These are phyloP conservation scores for Canavalia ensiformis DNA, from an alignment of 306 rosid species.

Conservation along the genomic window DNA sequence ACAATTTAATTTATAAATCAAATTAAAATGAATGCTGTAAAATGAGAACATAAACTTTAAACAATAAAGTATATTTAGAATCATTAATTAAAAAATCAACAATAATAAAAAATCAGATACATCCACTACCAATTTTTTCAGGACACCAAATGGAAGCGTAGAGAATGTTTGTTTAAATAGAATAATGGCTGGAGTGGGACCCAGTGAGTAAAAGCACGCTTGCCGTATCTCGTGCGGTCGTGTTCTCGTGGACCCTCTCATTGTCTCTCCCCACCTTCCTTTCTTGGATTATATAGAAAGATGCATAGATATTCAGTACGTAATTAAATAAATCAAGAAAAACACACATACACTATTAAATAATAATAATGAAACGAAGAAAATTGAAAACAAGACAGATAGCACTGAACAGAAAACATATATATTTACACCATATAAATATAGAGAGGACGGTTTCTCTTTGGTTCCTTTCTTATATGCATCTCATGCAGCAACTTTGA, in stretches of 20 bases:
- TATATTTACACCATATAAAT: background rate
- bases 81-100: too few relatives aligned
- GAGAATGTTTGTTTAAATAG: background rate
- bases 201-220: conserved; percentile 43
- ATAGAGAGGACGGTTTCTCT: background rate
- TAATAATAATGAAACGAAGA: background rate
- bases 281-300: conserved; percentile 1
- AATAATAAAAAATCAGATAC: too few relatives aligned
- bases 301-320: background rate
- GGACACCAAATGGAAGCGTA: too few relatives aligned
- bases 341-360: too few relatives aligned
- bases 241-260: conserved; percentile 25
- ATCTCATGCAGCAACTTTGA: conserved; percentile 49
- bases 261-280: conserved; percentile 37
- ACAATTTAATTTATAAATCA: background rate
- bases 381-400: conserved; percentile 21
- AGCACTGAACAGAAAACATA: conserved; percentile 33
- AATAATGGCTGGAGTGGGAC: conserved; percentile 47
- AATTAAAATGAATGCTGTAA: background rate
- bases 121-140: too few relatives aligned
- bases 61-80: too few relatives aligned
- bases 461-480: conserved; percentile 2
- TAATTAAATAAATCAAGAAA: conserved; percentile 1
- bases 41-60: too few relatives aligned
- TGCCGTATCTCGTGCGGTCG: conserved; percentile 46